These are phyloP conservation scores for Davidsoniella australis DNA, from an alignment of 2,329 filamentous ascomycete species.

Conservation along the genomic window DNA sequence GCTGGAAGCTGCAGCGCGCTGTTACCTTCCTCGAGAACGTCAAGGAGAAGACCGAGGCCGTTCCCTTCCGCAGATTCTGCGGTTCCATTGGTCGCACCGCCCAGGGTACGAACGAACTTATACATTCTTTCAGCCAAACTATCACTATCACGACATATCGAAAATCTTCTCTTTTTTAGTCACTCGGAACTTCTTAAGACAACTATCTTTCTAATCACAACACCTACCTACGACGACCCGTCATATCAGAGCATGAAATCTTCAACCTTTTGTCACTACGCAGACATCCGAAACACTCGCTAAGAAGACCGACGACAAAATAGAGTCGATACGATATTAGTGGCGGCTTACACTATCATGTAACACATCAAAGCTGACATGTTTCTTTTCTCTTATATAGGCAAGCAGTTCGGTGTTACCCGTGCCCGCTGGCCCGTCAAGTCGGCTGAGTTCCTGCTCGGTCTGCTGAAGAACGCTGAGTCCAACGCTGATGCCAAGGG, in stretches of 20 bases:
- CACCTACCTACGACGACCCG: no score
- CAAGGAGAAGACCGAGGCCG: slow-evolving; percentile 87
- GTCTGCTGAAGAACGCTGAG: slow-evolving; percentile 93
- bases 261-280: background rate
- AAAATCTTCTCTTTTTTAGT: no score
- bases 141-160: background rate
- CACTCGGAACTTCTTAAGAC: no score
- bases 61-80: slow-evolving; percentile 95
- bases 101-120: slow-evolving; percentile 60
- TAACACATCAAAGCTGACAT: slow-evolving; percentile 2
- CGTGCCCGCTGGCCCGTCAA: slow-evolving; percentile 98
- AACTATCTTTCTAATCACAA: no score
- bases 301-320: background rate
- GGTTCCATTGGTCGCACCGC: slow-evolving; percentile 89
- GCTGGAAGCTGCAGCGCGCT: slow-evolving; percentile 93
- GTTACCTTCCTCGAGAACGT: slow-evolving; percentile 97
- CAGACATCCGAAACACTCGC: background rate
- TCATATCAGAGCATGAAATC: background rate
- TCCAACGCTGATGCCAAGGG: slow-evolving; percentile 95
- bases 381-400: slow-evolving; percentile 27
- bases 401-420: slow-evolving; percentile 97
- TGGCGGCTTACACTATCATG: background rate
- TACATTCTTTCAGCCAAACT: background rate
- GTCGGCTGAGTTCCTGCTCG: slow-evolving; percentile 95
- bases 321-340: background rate